phyloP scores from a whole-genome alignment of 371 early-diverging fungal species.

The Dinochytrium kinnereticum region DNA sequence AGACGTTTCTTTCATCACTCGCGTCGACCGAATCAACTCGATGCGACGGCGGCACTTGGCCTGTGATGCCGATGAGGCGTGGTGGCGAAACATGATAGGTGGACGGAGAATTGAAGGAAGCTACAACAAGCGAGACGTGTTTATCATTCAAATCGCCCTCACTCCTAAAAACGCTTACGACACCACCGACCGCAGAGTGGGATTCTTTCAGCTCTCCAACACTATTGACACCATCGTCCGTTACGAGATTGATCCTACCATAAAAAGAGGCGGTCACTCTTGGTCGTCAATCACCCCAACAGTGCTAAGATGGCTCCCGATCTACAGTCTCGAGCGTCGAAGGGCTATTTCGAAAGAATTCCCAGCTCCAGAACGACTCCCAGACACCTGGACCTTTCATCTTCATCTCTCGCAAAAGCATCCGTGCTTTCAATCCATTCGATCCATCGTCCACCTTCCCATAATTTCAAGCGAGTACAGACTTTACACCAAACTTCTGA shows the following conservation, averaged over 20 bases:
- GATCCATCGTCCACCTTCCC: neutral
- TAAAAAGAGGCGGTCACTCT: neutral
- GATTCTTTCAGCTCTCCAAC: neutral
- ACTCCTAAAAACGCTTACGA: neutral
- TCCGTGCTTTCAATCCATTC: neutral
- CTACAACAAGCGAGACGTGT: neutral
- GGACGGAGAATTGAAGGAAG: neutral
- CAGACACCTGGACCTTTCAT: neutral
- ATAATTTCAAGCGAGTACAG: neutral
- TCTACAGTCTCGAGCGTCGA: neutral
- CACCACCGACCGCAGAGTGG: neutral
- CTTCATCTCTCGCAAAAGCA: neutral
- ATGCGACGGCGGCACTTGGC: neutral
- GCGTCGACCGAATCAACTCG: neutral
- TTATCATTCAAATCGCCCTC: neutral
- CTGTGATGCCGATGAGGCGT: constrained; percentile 1
- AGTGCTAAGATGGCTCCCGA: neutral
- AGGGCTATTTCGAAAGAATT: neutral
- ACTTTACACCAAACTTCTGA: neutral
- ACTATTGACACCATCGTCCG: neutral
- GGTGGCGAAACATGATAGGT: constrained; percentile 2
- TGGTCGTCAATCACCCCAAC: constrained; percentile 2
- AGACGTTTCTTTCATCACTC: neutral
- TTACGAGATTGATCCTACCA: neutral
- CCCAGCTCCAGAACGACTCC: neutral